Base-by-base conservation (phyloP, 345 rosid genomes). In the Linum usitatissimum region DNA sequence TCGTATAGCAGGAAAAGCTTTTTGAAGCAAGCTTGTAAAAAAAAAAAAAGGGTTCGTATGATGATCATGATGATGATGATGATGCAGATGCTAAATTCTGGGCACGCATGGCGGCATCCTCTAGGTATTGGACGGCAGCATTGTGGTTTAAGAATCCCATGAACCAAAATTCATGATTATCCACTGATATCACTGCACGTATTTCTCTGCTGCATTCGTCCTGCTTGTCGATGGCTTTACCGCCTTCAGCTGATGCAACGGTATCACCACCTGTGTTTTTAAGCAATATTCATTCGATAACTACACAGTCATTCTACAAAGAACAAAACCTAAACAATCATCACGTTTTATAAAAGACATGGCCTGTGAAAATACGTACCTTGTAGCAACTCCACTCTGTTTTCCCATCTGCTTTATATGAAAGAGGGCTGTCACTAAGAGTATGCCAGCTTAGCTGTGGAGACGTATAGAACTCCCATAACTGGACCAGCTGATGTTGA, bases 401-500 rank as follows among this genome's bases (percentile, higher is more conserved):
- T 77, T 83, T 69, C 6, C 77, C 87, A 69, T 83, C 92, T 63
- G 69, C 80, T 76, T 87, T 82, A 75, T 87, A 87, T 18, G 97
- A 84, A 65, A 93, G 83, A 38, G 99, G 92, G 54, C 55, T 80
- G 66, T 90, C 97, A 61, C 97, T 93, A 64, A n/a, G 86, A 87
- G 59, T 87, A 93, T 0, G 86, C 96, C 68, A 93, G 80, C 73
- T 90, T 90, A 31, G 76, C 86, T 0, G 95, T 76, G 0, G 99
- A 93, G 63, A 86, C 73, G 78, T 90, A 90, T 51, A 93, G 57
- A 48, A 87, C 78, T 31, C 99, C 99, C 90, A 86, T 83, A 9
- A 93, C 95, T 40, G 99, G 99, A 80, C 99, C 97, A 55, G 97
- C 88, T 53, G 97, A 93, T 31, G 97, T 93, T 34, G 99, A 93